Percentiles rank a stretch among this genome's conserved stretches.
These are phyloP conservation scores for Micractinium conductrix DNA, from an alignment of 139 green algal species.

Conservation along the genomic window DNA sequence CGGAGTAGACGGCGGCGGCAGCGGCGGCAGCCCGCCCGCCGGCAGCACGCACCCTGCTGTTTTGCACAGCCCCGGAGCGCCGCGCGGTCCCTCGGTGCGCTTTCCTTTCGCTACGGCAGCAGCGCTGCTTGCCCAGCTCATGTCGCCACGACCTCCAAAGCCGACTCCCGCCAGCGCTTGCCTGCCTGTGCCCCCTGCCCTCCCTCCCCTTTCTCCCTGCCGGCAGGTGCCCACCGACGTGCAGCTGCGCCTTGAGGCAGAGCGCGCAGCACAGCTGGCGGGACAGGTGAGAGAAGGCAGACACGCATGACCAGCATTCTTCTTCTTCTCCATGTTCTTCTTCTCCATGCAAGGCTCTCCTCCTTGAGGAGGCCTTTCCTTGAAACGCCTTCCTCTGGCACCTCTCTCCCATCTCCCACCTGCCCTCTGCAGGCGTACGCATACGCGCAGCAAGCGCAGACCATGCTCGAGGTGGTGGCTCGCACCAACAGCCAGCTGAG, in stretches of 20 bases:
- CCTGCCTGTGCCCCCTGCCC: background rate
- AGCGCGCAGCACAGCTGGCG: conserved; percentile 15
- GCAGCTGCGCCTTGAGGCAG: background rate
- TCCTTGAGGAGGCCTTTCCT: too few relatives aligned
- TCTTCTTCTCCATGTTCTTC: too few relatives aligned
- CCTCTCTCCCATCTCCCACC: too few relatives aligned
- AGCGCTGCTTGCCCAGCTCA: too few relatives aligned
- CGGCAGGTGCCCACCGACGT: background rate
- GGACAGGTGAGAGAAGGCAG: background rate
- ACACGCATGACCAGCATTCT: too few relatives aligned
- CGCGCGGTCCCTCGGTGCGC: background rate
- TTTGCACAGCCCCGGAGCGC: background rate
- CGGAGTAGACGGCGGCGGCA: too few relatives aligned
- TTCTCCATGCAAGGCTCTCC: too few relatives aligned
- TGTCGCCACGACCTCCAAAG: too few relatives aligned
- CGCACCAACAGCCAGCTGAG: conserved; percentile 6
- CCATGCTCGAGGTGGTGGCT: background rate
- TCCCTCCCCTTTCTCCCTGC: background rate
- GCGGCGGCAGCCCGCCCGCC: background rate
- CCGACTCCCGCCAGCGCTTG: too few relatives aligned
- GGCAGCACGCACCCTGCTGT: background rate
- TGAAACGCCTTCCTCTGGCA: too few relatives aligned
- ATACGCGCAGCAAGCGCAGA: background rate
- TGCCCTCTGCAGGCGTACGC: background rate
- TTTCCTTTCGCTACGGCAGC: too few relatives aligned